phyloP scores from a whole-genome alignment of 148 eudicot species.

The Silene uniflora region DNA sequence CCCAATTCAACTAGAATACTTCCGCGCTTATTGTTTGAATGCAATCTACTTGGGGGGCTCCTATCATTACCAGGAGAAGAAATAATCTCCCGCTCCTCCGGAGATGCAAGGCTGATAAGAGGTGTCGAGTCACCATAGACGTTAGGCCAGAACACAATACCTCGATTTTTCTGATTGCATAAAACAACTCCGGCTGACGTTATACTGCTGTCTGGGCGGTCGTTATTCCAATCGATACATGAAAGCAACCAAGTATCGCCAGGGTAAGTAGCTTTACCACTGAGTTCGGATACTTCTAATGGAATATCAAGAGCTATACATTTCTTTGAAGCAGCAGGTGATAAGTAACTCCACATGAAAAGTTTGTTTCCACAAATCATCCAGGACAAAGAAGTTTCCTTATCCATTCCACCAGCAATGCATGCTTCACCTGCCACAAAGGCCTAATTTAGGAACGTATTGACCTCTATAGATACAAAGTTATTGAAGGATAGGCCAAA shows the following conservation, averaged over 20 bases:
- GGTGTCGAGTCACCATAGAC: conserved; percentile 46
- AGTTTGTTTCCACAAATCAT: conserved; percentile 66
- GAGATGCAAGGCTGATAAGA: conserved; percentile 37
- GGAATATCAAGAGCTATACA: conserved; percentile 76
- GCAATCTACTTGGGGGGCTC: conserved; percentile 37
- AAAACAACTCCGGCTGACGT: conserved; percentile 61
- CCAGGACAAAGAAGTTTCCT: conserved; percentile 80
- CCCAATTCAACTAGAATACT: conserved; percentile 30
- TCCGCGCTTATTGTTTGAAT: conserved; percentile 32
- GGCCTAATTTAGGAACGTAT: neutral
- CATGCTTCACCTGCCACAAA: conserved; percentile 49
- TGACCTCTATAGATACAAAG: conserved; percentile 2
- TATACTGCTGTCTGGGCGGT: conserved; percentile 25
- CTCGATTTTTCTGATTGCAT: conserved; percentile 57
- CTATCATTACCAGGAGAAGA: conserved; percentile 34
- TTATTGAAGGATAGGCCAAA: neutral
- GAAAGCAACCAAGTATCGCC: conserved; percentile 63
- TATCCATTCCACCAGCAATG: conserved; percentile 87
- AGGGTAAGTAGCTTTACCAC: conserved; percentile 31
- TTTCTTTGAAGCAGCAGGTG: conserved; percentile 70
- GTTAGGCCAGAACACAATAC: conserved; percentile 77
- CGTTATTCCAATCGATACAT: conserved; percentile 57
- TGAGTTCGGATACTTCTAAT: conserved; percentile 29
- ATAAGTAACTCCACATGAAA: conserved; percentile 74
- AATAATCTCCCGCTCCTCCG: conserved; percentile 38